Evolutionary conservation across 495 filamentous ascomycete genomes (phyloP).

Genomic region (Penicillium bovifimosum): DNA sequence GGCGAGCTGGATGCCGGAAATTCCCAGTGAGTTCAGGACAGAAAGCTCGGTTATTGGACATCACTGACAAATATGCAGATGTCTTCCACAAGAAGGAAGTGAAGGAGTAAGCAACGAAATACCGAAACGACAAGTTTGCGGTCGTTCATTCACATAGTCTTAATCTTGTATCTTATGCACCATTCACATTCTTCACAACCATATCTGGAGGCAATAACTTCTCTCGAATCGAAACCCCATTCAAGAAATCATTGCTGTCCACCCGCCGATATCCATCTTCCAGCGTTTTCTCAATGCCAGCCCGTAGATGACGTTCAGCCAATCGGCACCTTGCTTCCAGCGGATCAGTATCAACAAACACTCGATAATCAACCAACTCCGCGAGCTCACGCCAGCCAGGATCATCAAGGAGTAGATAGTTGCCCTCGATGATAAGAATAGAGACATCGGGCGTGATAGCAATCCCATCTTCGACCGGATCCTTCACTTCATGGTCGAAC

Average conservation of each 20-base stretch:
- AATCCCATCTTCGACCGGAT: constrained; percentile 34
- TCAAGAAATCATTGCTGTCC: constrained; percentile 40
- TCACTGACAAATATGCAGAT: constrained; percentile 22
- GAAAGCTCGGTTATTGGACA: background rate
- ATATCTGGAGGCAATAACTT: constrained; percentile 27
- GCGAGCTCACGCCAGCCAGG: constrained; percentile 27
- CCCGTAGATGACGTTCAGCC: constrained; percentile 32
- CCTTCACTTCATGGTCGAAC: constrained; percentile 38
- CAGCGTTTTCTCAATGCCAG: constrained; percentile 37
- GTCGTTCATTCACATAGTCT: background rate
- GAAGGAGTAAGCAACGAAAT: constrained; percentile 38
- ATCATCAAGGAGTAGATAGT: constrained; percentile 32
- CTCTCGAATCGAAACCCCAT: constrained; percentile 27
- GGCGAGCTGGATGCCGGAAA: constrained; percentile 59
- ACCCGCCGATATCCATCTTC: constrained; percentile 35
- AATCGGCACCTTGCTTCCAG: constrained; percentile 29
- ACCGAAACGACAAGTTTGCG: background rate
- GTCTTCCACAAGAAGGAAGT: constrained; percentile 58
- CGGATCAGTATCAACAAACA: constrained; percentile 36
- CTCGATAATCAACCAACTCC: constrained; percentile 23
- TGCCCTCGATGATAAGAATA: constrained; percentile 39
- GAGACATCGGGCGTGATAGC: constrained; percentile 25
- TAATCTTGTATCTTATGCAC: background rate
- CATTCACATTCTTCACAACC: constrained; percentile 23
- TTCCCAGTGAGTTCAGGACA: constrained; percentile 41